Conservation (phyloP, 176 grass and related monocot genomes). For the Phyllostachys edulis region DNA sequence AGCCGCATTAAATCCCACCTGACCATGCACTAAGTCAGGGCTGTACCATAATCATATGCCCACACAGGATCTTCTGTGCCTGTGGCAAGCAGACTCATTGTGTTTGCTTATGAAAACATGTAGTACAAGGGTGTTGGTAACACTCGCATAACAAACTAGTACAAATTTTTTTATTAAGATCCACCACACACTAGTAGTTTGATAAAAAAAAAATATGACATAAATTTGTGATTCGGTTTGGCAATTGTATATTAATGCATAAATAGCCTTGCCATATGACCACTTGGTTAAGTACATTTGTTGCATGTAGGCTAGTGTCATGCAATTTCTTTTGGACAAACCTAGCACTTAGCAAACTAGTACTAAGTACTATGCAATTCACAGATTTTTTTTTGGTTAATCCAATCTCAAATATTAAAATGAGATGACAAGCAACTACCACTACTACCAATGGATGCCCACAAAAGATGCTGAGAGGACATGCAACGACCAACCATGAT, state of each 20-base stretch:
- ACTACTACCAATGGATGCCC: background rate
- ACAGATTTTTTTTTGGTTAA: background rate
- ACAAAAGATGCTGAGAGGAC: background rate
- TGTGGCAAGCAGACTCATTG: rapidly evolving
- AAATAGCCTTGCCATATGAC: background rate
- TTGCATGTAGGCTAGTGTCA: too few species aligned
- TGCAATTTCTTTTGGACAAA: background rate
- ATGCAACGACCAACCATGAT: background rate
- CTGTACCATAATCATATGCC: conserved; percentile 17
- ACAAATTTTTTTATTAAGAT: background rate
- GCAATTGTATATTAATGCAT: background rate
- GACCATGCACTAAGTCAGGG: conserved; percentile 21
- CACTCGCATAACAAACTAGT: background rate
- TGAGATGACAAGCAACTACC: background rate
- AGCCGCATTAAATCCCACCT: conserved; percentile 44
- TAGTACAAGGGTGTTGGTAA: background rate
- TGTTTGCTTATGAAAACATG: background rate
- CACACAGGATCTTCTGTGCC: conserved; percentile 22
- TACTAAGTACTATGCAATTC: background rate
- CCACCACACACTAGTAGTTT: background rate
- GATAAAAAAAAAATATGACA: background rate
- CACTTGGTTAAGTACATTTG: background rate
- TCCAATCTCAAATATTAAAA: background rate
- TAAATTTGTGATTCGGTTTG: background rate
- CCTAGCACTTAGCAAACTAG: too few species aligned